Conservation (phyloP, 139 green algal species). For the Coccomyxa sp. region DNA sequence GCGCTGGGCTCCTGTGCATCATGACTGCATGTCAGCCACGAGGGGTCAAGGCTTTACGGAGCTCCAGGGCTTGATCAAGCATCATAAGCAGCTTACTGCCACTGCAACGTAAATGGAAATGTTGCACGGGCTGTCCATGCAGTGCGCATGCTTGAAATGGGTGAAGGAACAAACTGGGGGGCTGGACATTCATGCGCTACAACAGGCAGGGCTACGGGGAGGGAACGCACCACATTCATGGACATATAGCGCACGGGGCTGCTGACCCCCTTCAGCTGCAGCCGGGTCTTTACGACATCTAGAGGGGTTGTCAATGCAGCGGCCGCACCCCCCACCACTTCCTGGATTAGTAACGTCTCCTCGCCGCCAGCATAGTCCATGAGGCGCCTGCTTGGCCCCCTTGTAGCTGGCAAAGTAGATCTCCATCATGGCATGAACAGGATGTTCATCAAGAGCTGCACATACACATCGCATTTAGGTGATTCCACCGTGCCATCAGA, state of each 20-base stretch:
- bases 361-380: conserved; percentile 17
- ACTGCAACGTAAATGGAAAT: too few relatives aligned
- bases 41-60: too few relatives aligned
- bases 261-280: conserved; percentile 78
- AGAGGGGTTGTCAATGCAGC: conserved; percentile 80
- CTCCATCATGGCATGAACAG: conserved; percentile 89
- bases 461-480: neutral
- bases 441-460: conserved; percentile 93
- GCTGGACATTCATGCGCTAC: neutral
- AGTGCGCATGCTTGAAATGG: neutral
- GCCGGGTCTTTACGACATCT: conserved; percentile 88
- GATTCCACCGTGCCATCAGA: too few relatives aligned
- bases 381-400: conserved; percentile 73
- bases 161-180: neutral
- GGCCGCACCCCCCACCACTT: conserved; percentile 53
- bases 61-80: too few relatives aligned
- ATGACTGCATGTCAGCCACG: too few relatives aligned
- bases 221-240: conserved; percentile 45
- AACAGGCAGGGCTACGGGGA: too few relatives aligned
- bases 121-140: too few relatives aligned
- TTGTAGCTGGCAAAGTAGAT: conserved; percentile 95
- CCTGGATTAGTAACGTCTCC: conserved; percentile 40
- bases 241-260: conserved; percentile 48
- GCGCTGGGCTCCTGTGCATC: too few relatives aligned
- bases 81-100: too few relatives aligned